Evolutionary conservation across 352 stramenopile species (phyloP), one percentile per base, ranked within the genome.

Genomic region (Phytophthora tentaculata): DNA sequence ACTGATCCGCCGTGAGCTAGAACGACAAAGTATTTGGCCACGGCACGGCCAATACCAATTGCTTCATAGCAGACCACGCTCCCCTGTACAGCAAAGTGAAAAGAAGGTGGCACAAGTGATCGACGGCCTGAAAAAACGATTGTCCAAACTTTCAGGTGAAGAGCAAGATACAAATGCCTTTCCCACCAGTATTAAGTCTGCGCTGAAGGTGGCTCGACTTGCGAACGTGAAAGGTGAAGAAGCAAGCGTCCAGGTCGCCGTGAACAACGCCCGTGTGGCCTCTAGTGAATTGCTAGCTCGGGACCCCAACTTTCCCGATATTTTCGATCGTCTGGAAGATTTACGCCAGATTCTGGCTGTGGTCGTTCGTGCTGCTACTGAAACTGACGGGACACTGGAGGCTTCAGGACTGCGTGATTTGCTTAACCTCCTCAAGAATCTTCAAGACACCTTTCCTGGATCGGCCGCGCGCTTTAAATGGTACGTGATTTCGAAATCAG

Each of bases 401-500:
- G 62, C 24, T 13, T 47, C 47, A 32, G 47, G 37, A 4, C 24
- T 69, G 35, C 62, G 62, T 39, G 47, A 69, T 37, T 17, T 69
- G 6, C 35, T 64, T 44, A 26, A 35, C 13, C 62, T 69, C 5
- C 35, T 64, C 19, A 57, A 56, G 39, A 56, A 59, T 39, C 23
- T 69, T 24, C 62, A 69, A 53, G 41, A 69, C 14, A 29, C 45
- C 37, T 69, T 64, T 17, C 35, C 49, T 19, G 32, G 26, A 14
- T 69, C 53, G 22, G 17, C 45, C 3, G 41, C 51, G 19, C 62
- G 62, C 37, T 64, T 57, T 69, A 47, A 56, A 39, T 69, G 62
- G 62, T 69, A 69, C 16, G 62, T 64, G 13, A 32, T 3, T 22
- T 10, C 32, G 32, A 39, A 12, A 39, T 28, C 19, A 35, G 19